A percentile compares a stretch with the other conserved stretches of the same genome.
phyloP scores from a whole-genome alignment of 768 basidiomycete genomes.

The Tylopilus intermedius region DNA sequence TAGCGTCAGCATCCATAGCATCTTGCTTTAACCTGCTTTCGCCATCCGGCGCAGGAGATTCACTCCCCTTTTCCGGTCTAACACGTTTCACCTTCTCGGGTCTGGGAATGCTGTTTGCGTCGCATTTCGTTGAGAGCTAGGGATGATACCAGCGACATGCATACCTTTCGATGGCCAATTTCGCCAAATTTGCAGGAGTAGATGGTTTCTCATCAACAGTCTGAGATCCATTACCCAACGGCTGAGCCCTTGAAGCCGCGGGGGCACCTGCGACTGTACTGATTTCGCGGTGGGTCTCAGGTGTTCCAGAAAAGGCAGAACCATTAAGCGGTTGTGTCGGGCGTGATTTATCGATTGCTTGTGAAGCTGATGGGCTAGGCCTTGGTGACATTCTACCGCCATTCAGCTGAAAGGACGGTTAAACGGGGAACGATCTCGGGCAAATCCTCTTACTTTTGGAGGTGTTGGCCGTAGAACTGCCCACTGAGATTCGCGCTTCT shows the following conservation, averaged over 20 bases:
- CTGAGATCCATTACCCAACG: slow-evolving; percentile 30
- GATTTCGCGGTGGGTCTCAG: slow-evolving; percentile 36
- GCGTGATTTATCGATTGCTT: slow-evolving; percentile 31
- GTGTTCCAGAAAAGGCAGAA: slow-evolving; percentile 17
- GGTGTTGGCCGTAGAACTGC: slow-evolving; percentile 26
- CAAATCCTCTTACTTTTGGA: slow-evolving; percentile 29
- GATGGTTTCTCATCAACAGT: slow-evolving; percentile 28
- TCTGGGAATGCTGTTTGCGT: slow-evolving; percentile 53
- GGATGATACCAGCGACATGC: background rate
- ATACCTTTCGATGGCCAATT: slow-evolving; percentile 66
- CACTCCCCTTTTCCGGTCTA: slow-evolving; percentile 34
- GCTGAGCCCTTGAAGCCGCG: slow-evolving; percentile 53
- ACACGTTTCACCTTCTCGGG: slow-evolving; percentile 76
- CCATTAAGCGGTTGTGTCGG: slow-evolving; percentile 37
- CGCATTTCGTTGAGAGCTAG: slow-evolving; percentile 6
- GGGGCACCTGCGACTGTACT: slow-evolving; percentile 28
- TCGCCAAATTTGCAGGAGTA: slow-evolving; percentile 38
- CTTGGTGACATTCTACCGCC: slow-evolving; percentile 28
- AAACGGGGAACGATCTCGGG: background rate
- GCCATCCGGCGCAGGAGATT: slow-evolving; percentile 33
- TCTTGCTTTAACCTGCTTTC: slow-evolving; percentile 27
- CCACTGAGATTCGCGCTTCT: slow-evolving; percentile 66
- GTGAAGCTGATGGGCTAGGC: slow-evolving; percentile 22
- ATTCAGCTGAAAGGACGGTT: slow-evolving; percentile 18
- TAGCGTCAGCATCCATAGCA: slow-evolving; percentile 34